A percentile compares a stretch with the other conserved stretches of the same genome.
These are phyloP conservation scores for Tetradesmus lagerheimii DNA, from an alignment of 139 green algal genomes.

Conservation along the genomic window DNA sequence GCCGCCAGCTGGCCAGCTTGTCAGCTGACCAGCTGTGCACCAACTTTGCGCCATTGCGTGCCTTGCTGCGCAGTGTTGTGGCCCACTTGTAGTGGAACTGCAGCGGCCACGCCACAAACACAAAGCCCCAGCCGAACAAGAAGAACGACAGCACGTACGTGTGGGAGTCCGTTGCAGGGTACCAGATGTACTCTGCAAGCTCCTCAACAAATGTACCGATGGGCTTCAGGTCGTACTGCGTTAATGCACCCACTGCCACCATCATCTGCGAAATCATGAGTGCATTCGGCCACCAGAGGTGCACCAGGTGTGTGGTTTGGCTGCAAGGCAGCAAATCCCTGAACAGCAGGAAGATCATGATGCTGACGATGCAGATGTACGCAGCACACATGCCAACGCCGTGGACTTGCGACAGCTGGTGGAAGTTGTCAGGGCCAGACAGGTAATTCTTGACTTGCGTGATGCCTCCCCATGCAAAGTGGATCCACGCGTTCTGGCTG, in stretches of 20 bases:
- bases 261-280: neutral
- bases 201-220: neutral
- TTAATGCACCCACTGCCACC: neutral
- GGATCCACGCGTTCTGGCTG: neutral
- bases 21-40: neutral
- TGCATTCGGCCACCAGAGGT: neutral
- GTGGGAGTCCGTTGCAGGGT: neutral
- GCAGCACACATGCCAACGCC: neutral
- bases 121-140: neutral
- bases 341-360: neutral
- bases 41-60: neutral
- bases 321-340: neutral
- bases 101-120: neutral
- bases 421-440: neutral
- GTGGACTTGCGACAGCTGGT: neutral
- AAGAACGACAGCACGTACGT: neutral
- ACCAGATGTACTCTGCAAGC: neutral
- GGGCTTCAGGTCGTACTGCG: neutral
- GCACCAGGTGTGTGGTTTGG: neutral
- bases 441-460: neutral
- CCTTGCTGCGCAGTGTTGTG: neutral
- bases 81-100: conserved; percentile 4
- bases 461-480: neutral
- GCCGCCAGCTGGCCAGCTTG: neutral
- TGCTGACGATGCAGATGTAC: neutral